Percentiles rank a stretch among this genome's conserved stretches.
Conservation (phyloP, 768 basidiomycete species). For the Naganishia kalamii region DNA sequence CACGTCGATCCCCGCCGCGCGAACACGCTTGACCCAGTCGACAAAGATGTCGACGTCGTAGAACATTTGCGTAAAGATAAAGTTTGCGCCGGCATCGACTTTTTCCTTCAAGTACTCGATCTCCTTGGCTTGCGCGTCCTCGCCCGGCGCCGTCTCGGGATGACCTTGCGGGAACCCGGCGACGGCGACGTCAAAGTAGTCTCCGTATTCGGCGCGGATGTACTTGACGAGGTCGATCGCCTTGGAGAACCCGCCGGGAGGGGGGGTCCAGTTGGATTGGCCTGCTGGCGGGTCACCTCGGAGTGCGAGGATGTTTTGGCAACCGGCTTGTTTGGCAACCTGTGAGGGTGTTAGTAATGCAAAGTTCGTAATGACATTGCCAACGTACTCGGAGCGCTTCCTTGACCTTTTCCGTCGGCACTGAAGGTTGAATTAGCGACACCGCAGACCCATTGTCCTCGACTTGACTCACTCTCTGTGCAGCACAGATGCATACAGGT, state of each 20-base stretch:
- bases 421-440: constrained; percentile 20
- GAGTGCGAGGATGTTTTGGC: constrained; percentile 85
- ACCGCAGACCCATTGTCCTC: neutral
- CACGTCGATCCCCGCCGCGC: constrained; percentile 76
- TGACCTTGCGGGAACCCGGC: constrained; percentile 86
- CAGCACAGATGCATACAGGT: constrained; percentile 99
- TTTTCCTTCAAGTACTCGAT: constrained; percentile 83
- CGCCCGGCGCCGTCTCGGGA: constrained; percentile 58
- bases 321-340: constrained; percentile 85
- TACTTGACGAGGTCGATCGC: constrained; percentile 87
- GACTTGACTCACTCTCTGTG: constrained; percentile 61
- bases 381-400: constrained; percentile 70
- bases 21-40: constrained; percentile 74
- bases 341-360: constrained; percentile 41
- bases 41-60: constrained; percentile 89
- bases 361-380: constrained; percentile 12
- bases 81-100: constrained; percentile 77
- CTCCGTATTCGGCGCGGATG: constrained; percentile 72
- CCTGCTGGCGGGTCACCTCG: constrained; percentile 88
- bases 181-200: constrained; percentile 93
- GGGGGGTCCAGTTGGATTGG: constrained; percentile 83
- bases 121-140: constrained; percentile 53
- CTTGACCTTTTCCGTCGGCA: constrained; percentile 94
- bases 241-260: constrained; percentile 81
- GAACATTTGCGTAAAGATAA: constrained; percentile 99